A percentile compares a stretch with the other conserved stretches of the same genome.
Conservation (phyloP, 2,329 filamentous ascomycete genomes). For the Stachybotrys chartarum region DNA sequence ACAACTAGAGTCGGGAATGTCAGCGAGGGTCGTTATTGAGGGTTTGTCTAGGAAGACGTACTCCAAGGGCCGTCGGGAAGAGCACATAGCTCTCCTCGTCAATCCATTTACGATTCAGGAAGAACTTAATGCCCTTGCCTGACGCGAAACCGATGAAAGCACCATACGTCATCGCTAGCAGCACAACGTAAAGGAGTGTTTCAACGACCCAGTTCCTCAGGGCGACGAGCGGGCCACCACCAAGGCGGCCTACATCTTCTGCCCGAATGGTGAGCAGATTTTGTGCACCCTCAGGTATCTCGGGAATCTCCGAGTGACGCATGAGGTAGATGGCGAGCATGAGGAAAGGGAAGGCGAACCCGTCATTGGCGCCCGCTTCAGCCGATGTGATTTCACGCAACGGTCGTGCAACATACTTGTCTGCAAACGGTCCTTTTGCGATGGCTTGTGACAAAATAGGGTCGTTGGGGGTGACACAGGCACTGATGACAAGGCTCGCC, state of each 20-base stretch:
- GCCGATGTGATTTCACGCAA: neutral
- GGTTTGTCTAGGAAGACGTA: neutral
- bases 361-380: neutral
- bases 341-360: constrained; percentile 33
- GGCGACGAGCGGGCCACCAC: constrained; percentile 24
- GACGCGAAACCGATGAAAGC: constrained; percentile 20
- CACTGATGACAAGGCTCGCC: neutral
- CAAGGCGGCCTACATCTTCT: constrained; percentile 5
- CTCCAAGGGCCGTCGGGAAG: neutral
- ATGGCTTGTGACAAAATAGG: constrained; percentile 84
- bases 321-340: constrained; percentile 38
- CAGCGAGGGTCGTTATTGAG: neutral
- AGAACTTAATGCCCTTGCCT: neutral
- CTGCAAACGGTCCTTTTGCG: constrained; percentile 33
- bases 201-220: constrained; percentile 38
- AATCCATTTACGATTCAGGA: neutral
- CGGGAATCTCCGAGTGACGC: constrained; percentile 26
- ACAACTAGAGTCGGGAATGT: neutral
- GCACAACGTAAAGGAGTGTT: constrained; percentile 38
- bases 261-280: constrained; percentile 4
- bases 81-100: neutral
- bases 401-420: neutral
- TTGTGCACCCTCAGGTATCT: neutral
- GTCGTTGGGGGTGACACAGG: constrained; percentile 58
- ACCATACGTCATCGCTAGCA: constrained; percentile 34